phyloP scores from a whole-genome alignment of 192 early-diverging fungal genomes.

The Linnemannia schmuckeri region DNA sequence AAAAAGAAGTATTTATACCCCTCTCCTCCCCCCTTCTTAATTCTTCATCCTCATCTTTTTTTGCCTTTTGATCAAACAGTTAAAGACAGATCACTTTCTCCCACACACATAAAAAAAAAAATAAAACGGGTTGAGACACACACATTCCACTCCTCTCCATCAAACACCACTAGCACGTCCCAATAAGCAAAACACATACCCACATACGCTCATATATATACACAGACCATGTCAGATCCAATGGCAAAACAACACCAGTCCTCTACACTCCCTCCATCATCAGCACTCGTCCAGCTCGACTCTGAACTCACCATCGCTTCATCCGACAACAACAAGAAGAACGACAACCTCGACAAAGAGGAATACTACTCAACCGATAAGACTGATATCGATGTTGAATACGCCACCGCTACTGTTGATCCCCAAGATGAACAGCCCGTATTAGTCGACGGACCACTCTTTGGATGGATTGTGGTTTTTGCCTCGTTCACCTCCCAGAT shows the following conservation, averaged over 20 bases:
- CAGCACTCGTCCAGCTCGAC: conserved; percentile 19
- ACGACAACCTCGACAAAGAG: neutral
- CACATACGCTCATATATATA: neutral
- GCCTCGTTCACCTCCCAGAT: conserved; percentile 58
- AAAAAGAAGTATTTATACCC: no score
- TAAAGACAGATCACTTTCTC: neutral
- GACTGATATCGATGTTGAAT: conserved; percentile 11
- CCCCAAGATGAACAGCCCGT: conserved; percentile 8
- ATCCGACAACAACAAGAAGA: neutral
- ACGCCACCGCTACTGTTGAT: conserved; percentile 14
- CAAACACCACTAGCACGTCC: neutral
- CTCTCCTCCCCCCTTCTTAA: neutral
- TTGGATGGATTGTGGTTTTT: conserved; percentile 62
- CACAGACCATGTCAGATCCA: conserved; percentile 6
- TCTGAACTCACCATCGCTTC: conserved; percentile 34
- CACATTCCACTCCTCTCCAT: neutral
- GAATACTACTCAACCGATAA: neutral
- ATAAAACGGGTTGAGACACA: neutral
- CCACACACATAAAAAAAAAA: no score
- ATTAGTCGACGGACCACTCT: conserved; percentile 56
- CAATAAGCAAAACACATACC: neutral
- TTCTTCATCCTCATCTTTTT: neutral
- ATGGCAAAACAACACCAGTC: neutral
- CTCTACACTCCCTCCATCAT: neutral
- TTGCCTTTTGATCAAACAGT: neutral